phyloP scores from a whole-genome alignment of 2,329 filamentous ascomycete species.

The Laburnicola sp. region DNA sequence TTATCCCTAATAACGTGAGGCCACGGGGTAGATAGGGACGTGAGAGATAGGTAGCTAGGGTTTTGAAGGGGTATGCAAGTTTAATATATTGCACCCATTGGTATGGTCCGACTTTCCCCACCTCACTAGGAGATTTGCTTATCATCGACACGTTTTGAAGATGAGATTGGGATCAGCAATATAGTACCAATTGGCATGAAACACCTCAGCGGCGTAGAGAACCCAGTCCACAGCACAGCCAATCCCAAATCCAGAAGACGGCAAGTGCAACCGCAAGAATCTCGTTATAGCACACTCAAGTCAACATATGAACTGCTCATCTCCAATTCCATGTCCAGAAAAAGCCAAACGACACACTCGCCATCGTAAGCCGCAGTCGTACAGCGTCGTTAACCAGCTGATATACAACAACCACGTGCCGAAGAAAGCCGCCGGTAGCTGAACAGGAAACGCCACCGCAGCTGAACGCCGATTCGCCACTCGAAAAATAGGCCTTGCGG shows the following conservation, averaged over 20 bases:
- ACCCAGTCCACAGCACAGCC: conserved; percentile 33
- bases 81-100: no score
- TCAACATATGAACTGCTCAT: conserved; percentile 30
- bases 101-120: no score
- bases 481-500: conserved; percentile 23
- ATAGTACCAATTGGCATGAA: no score
- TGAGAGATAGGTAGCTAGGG: no score
- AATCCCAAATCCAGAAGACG: conserved; percentile 32
- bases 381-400: conserved; percentile 36
- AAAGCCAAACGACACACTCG: conserved; percentile 31
- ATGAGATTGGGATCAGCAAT: no score
- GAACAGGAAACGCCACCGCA: conserved; percentile 29
- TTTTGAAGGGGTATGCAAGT: no score
- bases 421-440: conserved; percentile 32
- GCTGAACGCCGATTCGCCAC: conserved; percentile 26
- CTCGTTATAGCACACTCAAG: conserved; percentile 34
- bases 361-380: conserved; percentile 25
- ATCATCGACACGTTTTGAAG: no score
- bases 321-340: conserved; percentile 32
- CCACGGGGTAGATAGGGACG: no score
- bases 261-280: conserved; percentile 29
- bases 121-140: no score
- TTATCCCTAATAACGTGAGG: no score
- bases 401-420: conserved; percentile 32
- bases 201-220: no score